These are phyloP conservation scores for Brassica napus DNA, from an alignment of 345 rosid species.

Conservation along the genomic window Da-Ae NC_063450.1:18844501-18845000, in stretches of 20 bases:
- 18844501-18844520: conserved; percentile 12
- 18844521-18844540: conserved; percentile 8
- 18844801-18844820: not conserved
- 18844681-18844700: conserved; percentile 35
- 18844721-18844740: conserved; percentile 23
- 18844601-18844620: conserved; percentile 14
- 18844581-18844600: not conserved
- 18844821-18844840: not conserved
- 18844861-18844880: not conserved
- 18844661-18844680: conserved; percentile 30
- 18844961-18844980: not conserved
- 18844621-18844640: conserved; percentile 17
- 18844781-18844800: conserved; percentile 18
- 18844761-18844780: conserved; percentile 35
- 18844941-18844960: not conserved
- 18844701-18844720: not conserved
- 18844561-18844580: conserved; percentile 9
- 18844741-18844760: conserved; percentile 7
- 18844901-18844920: not conserved
- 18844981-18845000: not conserved
- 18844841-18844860: not conserved
- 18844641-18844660: conserved; percentile 23
- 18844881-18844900: not conserved
- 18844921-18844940: not conserved
- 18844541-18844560: conserved; percentile 21